A percentile compares a stretch with the other conserved stretches of the same genome.
Conservation (phyloP, 2,329 filamentous ascomycete genomes). For the Davidsoniella virescens region DNA sequence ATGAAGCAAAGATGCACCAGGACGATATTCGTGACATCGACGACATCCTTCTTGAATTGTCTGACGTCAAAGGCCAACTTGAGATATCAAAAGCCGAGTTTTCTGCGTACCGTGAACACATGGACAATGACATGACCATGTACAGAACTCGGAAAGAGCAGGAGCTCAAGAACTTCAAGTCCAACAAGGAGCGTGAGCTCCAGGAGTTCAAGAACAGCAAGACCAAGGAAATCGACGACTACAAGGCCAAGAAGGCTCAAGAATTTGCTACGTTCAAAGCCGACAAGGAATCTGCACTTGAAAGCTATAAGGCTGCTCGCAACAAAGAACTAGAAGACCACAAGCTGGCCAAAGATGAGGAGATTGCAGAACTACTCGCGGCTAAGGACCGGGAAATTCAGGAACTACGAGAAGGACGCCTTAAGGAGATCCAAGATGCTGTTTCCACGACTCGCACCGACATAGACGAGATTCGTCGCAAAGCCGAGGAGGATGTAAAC, state of each 20-base stretch:
- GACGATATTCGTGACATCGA: slow-evolving; percentile 5
- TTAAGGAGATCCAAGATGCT: slow-evolving; percentile 7
- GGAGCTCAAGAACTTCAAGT: slow-evolving; percentile 10
- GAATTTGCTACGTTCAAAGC: slow-evolving; percentile 10
- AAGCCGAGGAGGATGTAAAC: slow-evolving; percentile 2
- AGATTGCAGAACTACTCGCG: slow-evolving; percentile 7
- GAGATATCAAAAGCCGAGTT: slow-evolving; percentile 10
- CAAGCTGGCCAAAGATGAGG: slow-evolving; percentile 4
- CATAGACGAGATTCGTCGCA: slow-evolving; percentile 1
- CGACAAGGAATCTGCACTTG: slow-evolving; percentile 11
- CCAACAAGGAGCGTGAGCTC: slow-evolving; percentile 8
- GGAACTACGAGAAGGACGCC: neutral
- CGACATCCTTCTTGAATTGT: slow-evolving; percentile 11
- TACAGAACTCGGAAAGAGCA: slow-evolving; percentile 12
- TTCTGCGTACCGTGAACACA: slow-evolving; percentile 8
- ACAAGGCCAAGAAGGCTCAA: slow-evolving; percentile 11
- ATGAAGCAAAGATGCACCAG: slow-evolving; percentile 9
- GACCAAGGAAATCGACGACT: slow-evolving; percentile 11
- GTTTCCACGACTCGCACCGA: slow-evolving; percentile 2
- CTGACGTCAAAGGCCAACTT: slow-evolving; percentile 10
- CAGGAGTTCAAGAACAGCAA: slow-evolving; percentile 10
- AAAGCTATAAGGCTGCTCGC: slow-evolving; percentile 9
- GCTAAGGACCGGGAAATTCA: slow-evolving; percentile 2
- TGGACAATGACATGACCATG: slow-evolving; percentile 6
- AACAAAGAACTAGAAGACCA: slow-evolving; percentile 11